Conservation (phyloP, 371 early-diverging fungal species). For the Rhizopus arrhizus region DNA sequence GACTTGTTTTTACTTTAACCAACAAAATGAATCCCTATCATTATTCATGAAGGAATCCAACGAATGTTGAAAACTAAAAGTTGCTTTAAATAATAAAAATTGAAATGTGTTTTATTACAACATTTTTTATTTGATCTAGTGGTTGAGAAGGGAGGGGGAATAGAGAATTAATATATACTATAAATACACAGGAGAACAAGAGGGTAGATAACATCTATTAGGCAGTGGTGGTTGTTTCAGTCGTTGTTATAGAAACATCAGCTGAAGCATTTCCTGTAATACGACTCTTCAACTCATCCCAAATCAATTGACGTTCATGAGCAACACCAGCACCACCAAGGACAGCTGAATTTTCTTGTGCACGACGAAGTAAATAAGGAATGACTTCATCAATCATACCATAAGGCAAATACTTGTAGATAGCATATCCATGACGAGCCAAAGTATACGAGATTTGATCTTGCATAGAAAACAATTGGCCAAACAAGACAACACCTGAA, state of each 20-base stretch:
- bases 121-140: no score
- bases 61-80: no score
- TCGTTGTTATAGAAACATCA: conserved; percentile 19
- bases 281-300: conserved; percentile 57
- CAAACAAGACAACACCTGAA: conserved; percentile 85
- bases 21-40: no score
- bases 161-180: no score
- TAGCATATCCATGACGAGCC: conserved; percentile 75
- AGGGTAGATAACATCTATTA: no score
- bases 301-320: conserved; percentile 55
- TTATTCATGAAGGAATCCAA: no score
- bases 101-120: no score
- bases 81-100: no score
- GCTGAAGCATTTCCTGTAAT: conserved; percentile 28
- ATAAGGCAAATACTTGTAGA: conserved; percentile 93
- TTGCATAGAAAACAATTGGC: conserved; percentile 92
- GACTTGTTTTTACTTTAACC: no score
- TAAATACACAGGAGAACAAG: no score
- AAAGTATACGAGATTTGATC: conserved; percentile 78
- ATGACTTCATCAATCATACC: conserved; percentile 84
- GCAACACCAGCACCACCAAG: conserved; percentile 47
- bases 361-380: conserved; percentile 92
- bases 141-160: no score
- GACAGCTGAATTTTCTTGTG: conserved; percentile 92
- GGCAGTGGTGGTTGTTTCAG: no score